Evolutionary conservation across 371 early-diverging fungal genomes (phyloP), one percentile per base, ranked within the genome.

Genomic region (Mucor plumbeus): DNA sequence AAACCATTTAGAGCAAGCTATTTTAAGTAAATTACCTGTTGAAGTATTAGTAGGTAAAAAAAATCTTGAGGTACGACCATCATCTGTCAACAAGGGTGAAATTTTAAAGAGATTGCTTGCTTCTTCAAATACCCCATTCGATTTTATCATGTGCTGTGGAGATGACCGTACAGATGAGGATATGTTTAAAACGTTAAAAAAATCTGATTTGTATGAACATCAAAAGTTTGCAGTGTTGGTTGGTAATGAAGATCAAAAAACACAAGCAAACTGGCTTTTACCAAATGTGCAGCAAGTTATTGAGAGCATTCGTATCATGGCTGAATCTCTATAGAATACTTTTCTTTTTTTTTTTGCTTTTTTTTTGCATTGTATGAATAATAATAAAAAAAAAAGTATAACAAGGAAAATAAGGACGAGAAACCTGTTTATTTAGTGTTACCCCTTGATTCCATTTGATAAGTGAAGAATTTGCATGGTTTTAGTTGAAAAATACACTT

Each of bases 141-240:
- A 94, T 70, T 95, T 96, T 83, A 86, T 94, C n/a, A 83, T 93
- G 64, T 95, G 96, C 69, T 94, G 91, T 33, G 96, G 97, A n/a
- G 97, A 97, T 73, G 96, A 96, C 79, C 87, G 91, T 72, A 97
- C 97, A 5, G 97, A 97, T 70, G 97, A 96, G 72, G 97, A 96
- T 75, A 96, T 97, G 96, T 91, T 90, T 76, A 82, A 85, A 9
- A 82, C 76, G 0, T 60, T 90, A 50, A 79, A 81, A 60, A 67
- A 71, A 38, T 31, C 26, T 6, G 31, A 53, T 4, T 58, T 59
- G 31, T 41, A 14, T 64, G 78, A 78, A 17, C 64, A 63, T 31
- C 63, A 44, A 26, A 70, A 76, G 35, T 88, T 85, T 70, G 86
- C 85, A 9, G 70, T 76, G 38, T 89, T 88, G 34, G 83, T 92